These are phyloP conservation scores for Neoboletus magnificus DNA, from an alignment of 768 basidiomycete species.

Conservation along the genomic window DNA sequence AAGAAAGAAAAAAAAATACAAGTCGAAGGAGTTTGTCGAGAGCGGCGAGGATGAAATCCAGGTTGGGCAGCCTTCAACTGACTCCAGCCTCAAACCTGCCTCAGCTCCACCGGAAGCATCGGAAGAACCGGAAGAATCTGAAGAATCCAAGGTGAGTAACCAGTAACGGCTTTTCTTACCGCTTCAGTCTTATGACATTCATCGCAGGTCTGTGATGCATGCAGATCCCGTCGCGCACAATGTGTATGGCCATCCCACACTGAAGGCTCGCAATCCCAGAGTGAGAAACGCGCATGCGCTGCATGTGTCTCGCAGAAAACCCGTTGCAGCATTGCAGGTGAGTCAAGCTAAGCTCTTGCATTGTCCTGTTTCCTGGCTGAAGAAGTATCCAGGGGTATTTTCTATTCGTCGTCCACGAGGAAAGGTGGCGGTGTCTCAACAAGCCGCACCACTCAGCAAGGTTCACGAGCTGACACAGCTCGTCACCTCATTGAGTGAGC, in stretches of 20 bases:
- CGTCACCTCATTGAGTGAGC: not conserved
- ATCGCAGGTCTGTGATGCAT: not conserved
- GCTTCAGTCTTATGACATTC: no score
- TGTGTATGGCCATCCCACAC: not conserved
- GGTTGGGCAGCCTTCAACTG: no score
- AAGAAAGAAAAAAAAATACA: no score
- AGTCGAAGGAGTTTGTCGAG: no score
- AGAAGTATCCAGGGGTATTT: not conserved
- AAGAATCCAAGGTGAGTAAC: no score
- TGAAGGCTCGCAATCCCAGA: not conserved
- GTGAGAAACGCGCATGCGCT: not conserved
- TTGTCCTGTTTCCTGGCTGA: not conserved
- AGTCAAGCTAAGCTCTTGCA: no score
- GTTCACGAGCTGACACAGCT: no score
- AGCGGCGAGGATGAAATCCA: no score
- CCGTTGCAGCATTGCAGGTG: not conserved
- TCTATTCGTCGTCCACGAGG: not conserved
- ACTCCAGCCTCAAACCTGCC: no score
- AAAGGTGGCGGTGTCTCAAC: not conserved
- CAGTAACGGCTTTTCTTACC: no score
- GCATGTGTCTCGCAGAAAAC: not conserved
- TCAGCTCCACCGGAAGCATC: no score
- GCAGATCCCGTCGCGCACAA: not conserved
- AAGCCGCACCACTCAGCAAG: not conserved
- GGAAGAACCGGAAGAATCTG: no score